Percentiles rank a stretch among this genome's conserved stretches.
phyloP scores from a whole-genome alignment of 2,329 filamentous ascomycete genomes.

The Aspergillus proliferans region DNA sequence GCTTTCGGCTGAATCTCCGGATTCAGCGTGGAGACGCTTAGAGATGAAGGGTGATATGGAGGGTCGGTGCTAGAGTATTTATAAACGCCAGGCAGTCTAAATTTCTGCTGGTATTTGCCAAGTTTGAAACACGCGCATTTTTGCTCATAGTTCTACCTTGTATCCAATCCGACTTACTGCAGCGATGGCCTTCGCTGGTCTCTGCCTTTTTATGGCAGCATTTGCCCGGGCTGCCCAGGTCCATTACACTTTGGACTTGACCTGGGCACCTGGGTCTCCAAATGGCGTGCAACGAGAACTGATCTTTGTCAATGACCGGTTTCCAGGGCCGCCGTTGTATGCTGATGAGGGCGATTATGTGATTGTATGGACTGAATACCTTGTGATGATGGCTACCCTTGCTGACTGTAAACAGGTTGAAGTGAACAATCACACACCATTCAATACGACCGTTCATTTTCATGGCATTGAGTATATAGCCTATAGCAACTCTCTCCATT shows the following conservation, averaged over 20 bases:
- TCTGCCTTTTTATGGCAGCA: conserved; percentile 1
- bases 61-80: not conserved
- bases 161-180: not conserved
- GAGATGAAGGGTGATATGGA: not conserved
- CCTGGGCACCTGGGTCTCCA: conserved; percentile 27
- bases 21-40: not conserved
- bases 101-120: too few species aligned
- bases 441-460: conserved; percentile 27
- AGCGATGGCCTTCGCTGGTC: not conserved
- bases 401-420: conserved; percentile 13
- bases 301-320: conserved; percentile 28
- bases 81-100: not conserved
- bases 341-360: conserved; percentile 24
- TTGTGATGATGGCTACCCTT: not conserved
- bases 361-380: conserved; percentile 10
- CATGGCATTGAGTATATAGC: conserved; percentile 33
- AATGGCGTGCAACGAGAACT: conserved; percentile 27
- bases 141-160: not conserved
- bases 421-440: conserved; percentile 27
- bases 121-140: too few species aligned
- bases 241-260: conserved; percentile 20
- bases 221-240: conserved; percentile 7
- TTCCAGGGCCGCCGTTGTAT: conserved; percentile 25
- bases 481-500: not conserved
- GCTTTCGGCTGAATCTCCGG: not conserved